Percentiles rank a stretch among this genome's conserved stretches.
Conservation (phyloP, 176 grass and related monocot species). For the Triticum timopheevii region DNA sequence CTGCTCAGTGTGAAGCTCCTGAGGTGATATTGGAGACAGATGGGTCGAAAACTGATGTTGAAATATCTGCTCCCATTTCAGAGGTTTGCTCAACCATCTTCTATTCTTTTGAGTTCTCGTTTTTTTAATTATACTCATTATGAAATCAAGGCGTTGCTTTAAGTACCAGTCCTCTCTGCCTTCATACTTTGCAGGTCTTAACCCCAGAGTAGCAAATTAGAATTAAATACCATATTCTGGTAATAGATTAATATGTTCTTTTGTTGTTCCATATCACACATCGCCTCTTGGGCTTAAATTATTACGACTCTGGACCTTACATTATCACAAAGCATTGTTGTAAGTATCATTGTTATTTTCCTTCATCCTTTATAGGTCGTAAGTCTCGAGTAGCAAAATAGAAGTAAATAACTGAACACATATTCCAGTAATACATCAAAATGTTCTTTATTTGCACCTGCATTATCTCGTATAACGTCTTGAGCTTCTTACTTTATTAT, state of each 20-base stretch:
- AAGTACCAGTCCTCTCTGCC: background rate
- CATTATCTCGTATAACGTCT: background rate
- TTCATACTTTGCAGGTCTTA: slow-evolving; percentile 20
- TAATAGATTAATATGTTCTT: background rate
- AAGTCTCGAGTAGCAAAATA: background rate
- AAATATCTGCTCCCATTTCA: slow-evolving; percentile 13
- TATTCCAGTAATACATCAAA: slow-evolving; percentile 1
- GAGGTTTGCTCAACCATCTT: slow-evolving; percentile 32
- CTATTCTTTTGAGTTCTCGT: background rate
- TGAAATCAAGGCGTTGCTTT: background rate
- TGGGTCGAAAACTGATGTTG: slow-evolving; percentile 4
- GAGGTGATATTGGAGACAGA: slow-evolving; percentile 27
- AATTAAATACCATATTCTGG: background rate
- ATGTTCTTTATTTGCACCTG: background rate
- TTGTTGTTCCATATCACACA: background rate
- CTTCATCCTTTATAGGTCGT: slow-evolving; percentile 16
- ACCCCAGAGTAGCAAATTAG: background rate
- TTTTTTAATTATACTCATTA: background rate
- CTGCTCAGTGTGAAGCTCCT: background rate
- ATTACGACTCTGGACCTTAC: background rate
- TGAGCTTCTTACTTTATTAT: background rate
- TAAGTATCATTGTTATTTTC: slow-evolving; percentile 4
- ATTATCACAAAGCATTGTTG: background rate
- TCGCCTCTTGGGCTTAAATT: background rate
- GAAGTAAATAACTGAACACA: background rate